A percentile compares a stretch with the other conserved stretches of the same genome.
Evolutionary conservation across 148 eudicot genomes (phyloP).

Genomic region (Polygonum maritimum): DNA sequence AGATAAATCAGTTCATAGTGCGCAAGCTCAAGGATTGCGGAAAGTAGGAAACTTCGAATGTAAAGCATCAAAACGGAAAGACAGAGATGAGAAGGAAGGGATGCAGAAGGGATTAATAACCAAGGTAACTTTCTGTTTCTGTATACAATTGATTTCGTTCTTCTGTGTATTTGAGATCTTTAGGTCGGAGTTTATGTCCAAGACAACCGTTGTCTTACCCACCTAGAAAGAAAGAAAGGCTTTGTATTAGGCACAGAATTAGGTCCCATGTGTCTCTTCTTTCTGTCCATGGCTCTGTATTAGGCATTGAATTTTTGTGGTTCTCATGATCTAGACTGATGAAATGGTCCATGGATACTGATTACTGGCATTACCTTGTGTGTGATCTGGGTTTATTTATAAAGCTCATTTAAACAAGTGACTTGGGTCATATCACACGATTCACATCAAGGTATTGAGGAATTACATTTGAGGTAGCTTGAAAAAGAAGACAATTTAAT

Average conservation of each 20-base stretch:
- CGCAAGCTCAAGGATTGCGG: conserved; percentile 13
- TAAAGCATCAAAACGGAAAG: conserved; percentile 23
- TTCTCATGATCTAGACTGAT: not conserved
- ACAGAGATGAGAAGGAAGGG: conserved; percentile 4
- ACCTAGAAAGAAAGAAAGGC: not conserved
- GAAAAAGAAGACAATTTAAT: not conserved
- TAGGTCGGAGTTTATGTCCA: not conserved
- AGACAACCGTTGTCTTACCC: not conserved
- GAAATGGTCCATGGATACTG: not conserved
- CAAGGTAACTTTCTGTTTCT: conserved; percentile 31
- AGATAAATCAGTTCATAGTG: conserved; percentile 24
- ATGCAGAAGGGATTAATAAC: conserved; percentile 42
- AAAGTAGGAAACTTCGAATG: conserved; percentile 24
- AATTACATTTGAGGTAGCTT: not conserved
- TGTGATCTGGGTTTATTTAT: not conserved
- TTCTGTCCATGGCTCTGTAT: not conserved
- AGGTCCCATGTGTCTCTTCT: not conserved
- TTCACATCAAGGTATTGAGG: not conserved
- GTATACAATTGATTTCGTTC: conserved; percentile 45
- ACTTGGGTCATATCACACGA: not conserved
- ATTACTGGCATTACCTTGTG: not conserved
- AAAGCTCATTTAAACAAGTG: not conserved
- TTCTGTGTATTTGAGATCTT: conserved; percentile 29
- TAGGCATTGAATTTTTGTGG: not conserved
- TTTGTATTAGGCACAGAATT: not conserved